phyloP scores from a whole-genome alignment of 768 basidiomycete species.

The Calvatia gigantea region DNA sequence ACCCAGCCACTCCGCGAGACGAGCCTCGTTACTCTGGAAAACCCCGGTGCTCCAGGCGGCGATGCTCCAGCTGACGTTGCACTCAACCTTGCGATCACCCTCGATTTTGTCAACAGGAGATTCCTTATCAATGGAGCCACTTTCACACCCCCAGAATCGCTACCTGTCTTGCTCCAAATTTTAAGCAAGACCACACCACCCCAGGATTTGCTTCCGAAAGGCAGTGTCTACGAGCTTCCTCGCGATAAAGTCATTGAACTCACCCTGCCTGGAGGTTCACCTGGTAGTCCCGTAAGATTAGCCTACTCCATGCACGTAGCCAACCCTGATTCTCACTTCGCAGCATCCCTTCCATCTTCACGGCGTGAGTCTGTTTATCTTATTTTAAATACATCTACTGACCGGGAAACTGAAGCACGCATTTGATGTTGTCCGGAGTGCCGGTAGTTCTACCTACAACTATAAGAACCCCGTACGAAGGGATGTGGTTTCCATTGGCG shows the following conservation, averaged over 20 bases:
- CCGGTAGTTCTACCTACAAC: constrained; percentile 30
- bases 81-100: constrained; percentile 8
- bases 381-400: not conserved
- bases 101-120: not conserved
- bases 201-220: constrained; percentile 29
- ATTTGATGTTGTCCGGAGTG: constrained; percentile 36
- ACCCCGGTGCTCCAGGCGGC: constrained; percentile 17
- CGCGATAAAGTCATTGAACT: constrained; percentile 45
- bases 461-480: constrained; percentile 48
- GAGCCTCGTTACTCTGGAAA: constrained; percentile 11
- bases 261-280: constrained; percentile 34
- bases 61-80: constrained; percentile 15
- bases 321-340: not conserved
- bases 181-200: constrained; percentile 21
- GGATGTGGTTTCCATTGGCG: constrained; percentile 42
- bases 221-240: constrained; percentile 41
- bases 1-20: constrained; percentile 18
- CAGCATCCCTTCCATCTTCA: constrained; percentile 38
- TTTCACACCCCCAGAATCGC: constrained; percentile 13
- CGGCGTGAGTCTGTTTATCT: constrained; percentile 26
- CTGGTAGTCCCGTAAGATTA: constrained; percentile 30
- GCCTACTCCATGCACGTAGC: not conserved
- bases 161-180: constrained; percentile 36
- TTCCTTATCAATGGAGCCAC: constrained; percentile 23
- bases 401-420: constrained; percentile 23